These are phyloP conservation scores for Suillus subalutaceus DNA, from an alignment of 768 basidiomycete genomes.

Conservation along the genomic window DNA sequence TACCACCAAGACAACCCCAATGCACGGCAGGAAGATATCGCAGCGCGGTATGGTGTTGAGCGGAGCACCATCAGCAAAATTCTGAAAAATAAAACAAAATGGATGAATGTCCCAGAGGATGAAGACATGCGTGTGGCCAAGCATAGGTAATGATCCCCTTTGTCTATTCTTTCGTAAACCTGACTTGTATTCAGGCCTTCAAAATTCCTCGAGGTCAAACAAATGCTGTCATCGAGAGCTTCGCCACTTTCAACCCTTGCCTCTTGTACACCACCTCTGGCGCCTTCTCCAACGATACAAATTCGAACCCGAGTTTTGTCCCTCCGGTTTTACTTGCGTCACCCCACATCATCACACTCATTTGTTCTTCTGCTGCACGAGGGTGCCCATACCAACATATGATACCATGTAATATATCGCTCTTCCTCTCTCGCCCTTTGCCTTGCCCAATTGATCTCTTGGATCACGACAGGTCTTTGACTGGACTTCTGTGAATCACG, in stretches of 20 bases:
- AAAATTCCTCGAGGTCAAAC: constrained; percentile 79
- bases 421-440: constrained; percentile 17
- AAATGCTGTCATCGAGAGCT: constrained; percentile 36
- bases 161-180: constrained; percentile 16
- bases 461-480: constrained; percentile 50
- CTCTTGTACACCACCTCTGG: constrained; percentile 52
- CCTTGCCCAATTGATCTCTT: constrained; percentile 58
- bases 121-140: constrained; percentile 64
- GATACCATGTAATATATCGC: constrained; percentile 28
- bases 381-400: constrained; percentile 33
- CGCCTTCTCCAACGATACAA: constrained; percentile 33
- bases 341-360: constrained; percentile 32
- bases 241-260: constrained; percentile 41
- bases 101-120: constrained; percentile 70
- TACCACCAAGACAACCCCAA: constrained; percentile 66
- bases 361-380: constrained; percentile 21
- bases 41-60: constrained; percentile 73
- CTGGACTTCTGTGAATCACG: constrained; percentile 39
- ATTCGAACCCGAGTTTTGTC: constrained; percentile 32
- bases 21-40: constrained; percentile 85
- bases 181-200: constrained; percentile 54
- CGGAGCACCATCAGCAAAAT: constrained; percentile 95
- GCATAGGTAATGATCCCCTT: constrained; percentile 53
- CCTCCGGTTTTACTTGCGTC: constrained; percentile 30
- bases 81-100: constrained; percentile 80